These are phyloP conservation scores for Dillenia suffruticosa DNA, from an alignment of 164 flowering plant species.

Conservation along the genomic window DNA sequence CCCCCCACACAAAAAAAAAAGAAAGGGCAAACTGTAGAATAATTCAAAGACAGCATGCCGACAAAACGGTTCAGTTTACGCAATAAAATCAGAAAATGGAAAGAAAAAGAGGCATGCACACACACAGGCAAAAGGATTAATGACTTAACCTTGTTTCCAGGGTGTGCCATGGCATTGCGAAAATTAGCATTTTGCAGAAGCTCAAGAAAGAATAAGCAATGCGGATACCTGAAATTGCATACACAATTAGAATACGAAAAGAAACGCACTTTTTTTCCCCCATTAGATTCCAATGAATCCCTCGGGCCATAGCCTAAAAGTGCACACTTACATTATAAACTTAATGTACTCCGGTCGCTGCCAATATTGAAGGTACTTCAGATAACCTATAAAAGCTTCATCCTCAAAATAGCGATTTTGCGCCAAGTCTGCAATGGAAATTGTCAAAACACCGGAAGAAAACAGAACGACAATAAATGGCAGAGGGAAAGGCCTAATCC, in stretches of 20 bases:
- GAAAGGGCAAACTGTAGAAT: no score
- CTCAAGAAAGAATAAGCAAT: slow-evolving; percentile 89
- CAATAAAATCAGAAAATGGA: no score
- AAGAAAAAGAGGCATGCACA: not conserved
- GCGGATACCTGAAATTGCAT: slow-evolving; percentile 76
- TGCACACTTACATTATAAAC: slow-evolving; percentile 75
- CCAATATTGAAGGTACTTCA: slow-evolving; percentile 96
- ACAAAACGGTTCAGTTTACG: no score
- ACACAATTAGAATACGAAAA: not conserved
- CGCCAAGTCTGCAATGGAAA: slow-evolving; percentile 68
- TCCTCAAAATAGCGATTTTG: slow-evolving; percentile 97
- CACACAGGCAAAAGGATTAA: slow-evolving; percentile 3
- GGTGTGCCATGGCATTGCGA: slow-evolving; percentile 97
- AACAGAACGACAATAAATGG: no score
- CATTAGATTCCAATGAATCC: no score
- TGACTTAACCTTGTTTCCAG: slow-evolving; percentile 73
- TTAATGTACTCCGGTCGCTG: slow-evolving; percentile 85
- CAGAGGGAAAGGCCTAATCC: no score
- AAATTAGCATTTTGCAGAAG: slow-evolving; percentile 91
- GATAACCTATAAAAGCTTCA: slow-evolving; percentile 98
- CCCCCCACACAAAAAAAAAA: no score
- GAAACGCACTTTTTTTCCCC: no score
- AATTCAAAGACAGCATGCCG: no score
- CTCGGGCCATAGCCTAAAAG: not conserved
- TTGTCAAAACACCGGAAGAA: not conserved